Conservation (phyloP, 352 stramenopile species). For the Chrysophaeum taylorii region DNA sequence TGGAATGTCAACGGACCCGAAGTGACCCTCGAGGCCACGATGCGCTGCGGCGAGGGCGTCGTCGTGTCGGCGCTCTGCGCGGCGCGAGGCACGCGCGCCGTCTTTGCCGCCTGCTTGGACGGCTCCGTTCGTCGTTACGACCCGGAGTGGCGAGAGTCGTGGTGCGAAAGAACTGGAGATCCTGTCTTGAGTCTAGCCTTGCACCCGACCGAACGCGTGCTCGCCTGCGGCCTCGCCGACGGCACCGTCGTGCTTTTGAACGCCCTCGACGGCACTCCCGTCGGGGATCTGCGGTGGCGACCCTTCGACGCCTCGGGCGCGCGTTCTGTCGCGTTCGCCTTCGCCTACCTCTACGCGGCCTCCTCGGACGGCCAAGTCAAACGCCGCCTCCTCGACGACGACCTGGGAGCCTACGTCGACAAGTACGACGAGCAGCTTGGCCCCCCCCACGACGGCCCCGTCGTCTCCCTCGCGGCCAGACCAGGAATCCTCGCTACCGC, state of each 20-base stretch:
- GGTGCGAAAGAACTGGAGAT: neutral
- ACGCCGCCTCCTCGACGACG: neutral
- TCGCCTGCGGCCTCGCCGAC: neutral
- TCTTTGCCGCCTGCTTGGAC: neutral
- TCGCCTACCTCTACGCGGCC: neutral
- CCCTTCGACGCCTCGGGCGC: no score
- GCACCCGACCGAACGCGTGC: neutral
- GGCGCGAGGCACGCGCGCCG: neutral
- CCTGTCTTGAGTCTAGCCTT: neutral
- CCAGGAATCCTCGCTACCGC: neutral
- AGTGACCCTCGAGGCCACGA: neutral
- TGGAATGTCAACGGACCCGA: neutral
- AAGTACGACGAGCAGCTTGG: neutral
- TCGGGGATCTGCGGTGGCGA: neutral
- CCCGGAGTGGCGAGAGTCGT: neutral
- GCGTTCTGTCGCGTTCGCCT: neutral
- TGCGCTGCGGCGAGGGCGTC: neutral
- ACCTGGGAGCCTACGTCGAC: neutral
- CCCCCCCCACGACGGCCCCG: neutral
- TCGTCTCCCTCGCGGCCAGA: neutral
- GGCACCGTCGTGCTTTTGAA: neutral
- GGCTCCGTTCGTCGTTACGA: neutral
- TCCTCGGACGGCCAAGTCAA: neutral
- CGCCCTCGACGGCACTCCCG: neutral
- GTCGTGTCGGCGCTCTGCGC: neutral